phyloP scores from a whole-genome alignment of 2,329 filamentous ascomycete species.

The Dactylonectria estremocensis region DNA sequence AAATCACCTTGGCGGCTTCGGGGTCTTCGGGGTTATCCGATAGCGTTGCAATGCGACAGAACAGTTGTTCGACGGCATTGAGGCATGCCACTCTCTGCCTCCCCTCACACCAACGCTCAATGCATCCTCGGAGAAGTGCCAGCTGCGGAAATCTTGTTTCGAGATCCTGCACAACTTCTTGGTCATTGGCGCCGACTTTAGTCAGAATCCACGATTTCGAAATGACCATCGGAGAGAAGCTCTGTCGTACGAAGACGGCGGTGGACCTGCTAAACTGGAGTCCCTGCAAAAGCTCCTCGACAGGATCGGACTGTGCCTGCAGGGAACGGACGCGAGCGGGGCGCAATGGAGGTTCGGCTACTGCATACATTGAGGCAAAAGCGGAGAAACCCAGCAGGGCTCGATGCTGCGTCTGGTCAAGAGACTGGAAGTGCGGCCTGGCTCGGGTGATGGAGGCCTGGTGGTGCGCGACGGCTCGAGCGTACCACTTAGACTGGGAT shows the following conservation, averaged over 20 bases:
- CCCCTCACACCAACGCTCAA: not conserved
- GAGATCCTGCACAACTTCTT: too few relatives aligned
- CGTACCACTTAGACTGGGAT: slow-evolving; percentile 10
- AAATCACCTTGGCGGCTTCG: not conserved
- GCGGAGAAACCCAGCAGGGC: slow-evolving; percentile 9
- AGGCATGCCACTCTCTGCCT: not conserved
- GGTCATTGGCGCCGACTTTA: too few relatives aligned
- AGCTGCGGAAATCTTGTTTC: not conserved
- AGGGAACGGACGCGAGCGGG: too few relatives aligned
- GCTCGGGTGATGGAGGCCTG: slow-evolving; percentile 16
- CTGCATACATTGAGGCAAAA: slow-evolving; percentile 7
- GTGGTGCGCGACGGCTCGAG: slow-evolving; percentile 12
- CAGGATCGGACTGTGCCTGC: too few relatives aligned
- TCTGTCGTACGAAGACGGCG: too few relatives aligned
- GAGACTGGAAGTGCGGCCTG: slow-evolving; percentile 12
- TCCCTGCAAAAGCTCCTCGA: too few relatives aligned
- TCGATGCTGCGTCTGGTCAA: slow-evolving; percentile 7
- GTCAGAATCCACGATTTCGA: too few relatives aligned
- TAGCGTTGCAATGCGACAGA: not conserved
- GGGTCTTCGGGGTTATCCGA: not conserved
- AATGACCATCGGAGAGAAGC: too few relatives aligned
- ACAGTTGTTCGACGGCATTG: not conserved
- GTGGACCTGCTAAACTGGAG: too few relatives aligned
- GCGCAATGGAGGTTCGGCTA: too few relatives aligned
- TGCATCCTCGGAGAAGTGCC: not conserved